These are phyloP conservation scores for Kluyveromyces sp. DNA, from an alignment of 1,139 yeast genomes.

Conservation along the genomic window DNA sequence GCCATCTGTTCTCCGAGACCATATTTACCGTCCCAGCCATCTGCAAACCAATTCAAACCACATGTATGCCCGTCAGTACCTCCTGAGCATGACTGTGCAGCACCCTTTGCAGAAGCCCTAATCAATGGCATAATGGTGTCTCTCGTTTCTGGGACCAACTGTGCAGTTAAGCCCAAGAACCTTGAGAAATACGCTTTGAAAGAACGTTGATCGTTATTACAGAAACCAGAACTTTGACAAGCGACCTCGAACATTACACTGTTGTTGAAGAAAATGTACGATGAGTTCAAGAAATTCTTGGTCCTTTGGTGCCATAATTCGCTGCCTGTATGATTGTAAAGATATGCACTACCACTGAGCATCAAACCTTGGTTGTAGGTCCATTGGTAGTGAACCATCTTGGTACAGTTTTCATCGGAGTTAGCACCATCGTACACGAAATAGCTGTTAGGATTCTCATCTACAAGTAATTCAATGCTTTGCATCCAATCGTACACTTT, in stretches of 20 bases:
- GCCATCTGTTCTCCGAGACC: constrained; percentile 96
- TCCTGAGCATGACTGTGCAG: constrained; percentile 66
- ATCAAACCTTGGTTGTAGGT: constrained; percentile 56
- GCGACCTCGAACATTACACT: constrained; percentile 51
- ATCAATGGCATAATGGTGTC: constrained; percentile 37
- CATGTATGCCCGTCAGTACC: constrained; percentile 74
- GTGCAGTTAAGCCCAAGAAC: constrained; percentile 44
- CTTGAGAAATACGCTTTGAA: constrained; percentile 55
- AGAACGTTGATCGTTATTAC: constrained; percentile 59
- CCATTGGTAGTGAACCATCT: constrained; percentile 48
- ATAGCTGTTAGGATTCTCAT: constrained; percentile 15
- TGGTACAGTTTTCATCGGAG: constrained; percentile 42
- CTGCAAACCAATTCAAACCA: constrained; percentile 54
- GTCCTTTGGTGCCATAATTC: constrained; percentile 43
- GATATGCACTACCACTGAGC: constrained; percentile 52
- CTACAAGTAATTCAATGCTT: constrained; percentile 41
- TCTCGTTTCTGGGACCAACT: constrained; percentile 43
- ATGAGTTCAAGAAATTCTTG: constrained; percentile 38
- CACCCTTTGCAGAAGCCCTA: constrained; percentile 50
- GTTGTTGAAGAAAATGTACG: constrained; percentile 38
- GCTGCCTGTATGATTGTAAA: constrained; percentile 46
- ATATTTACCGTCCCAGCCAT: constrained; percentile 57
- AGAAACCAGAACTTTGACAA: constrained; percentile 40
- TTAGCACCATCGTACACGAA: constrained; percentile 55
- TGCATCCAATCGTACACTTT: constrained; percentile 55